These are phyloP conservation scores for Dissophora globulifera DNA, from an alignment of 192 early-diverging fungal species.

Conservation along the genomic window DNA sequence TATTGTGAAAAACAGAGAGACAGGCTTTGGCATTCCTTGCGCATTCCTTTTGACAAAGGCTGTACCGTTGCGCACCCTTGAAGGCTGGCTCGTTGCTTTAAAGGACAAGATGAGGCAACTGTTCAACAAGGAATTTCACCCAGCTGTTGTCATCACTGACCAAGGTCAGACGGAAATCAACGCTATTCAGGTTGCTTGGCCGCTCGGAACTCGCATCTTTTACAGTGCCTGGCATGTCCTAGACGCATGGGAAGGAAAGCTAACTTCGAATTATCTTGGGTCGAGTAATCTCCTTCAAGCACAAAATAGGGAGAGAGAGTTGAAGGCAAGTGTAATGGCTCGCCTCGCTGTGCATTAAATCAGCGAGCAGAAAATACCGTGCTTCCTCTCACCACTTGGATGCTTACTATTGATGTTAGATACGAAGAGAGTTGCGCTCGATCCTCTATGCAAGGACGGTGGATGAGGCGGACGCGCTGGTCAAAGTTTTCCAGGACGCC, in stretches of 20 bases:
- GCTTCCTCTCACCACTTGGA: too few species aligned
- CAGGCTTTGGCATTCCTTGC: slow-evolving; percentile 18
- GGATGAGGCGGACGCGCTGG: not conserved
- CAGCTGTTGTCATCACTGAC: slow-evolving; percentile 14
- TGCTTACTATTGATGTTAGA: not conserved
- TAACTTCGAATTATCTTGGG: not conserved
- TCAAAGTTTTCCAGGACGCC: not conserved
- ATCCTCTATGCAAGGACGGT: not conserved
- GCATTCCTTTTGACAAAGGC: slow-evolving; percentile 17
- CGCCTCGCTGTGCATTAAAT: not conserved
- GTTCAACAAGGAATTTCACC: not conserved
- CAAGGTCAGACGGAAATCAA: slow-evolving; percentile 10
- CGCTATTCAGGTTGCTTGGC: slow-evolving; percentile 3
- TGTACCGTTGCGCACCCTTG: not conserved
- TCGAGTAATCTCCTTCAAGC: not conserved
- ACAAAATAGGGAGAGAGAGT: not conserved
- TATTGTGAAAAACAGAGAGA: slow-evolving; percentile 13
- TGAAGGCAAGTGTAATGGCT: too few species aligned
- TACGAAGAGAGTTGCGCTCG: not conserved
- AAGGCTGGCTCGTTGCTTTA: too few species aligned
- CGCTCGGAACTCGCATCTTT: slow-evolving; percentile 3
- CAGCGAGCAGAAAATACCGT: too few species aligned
- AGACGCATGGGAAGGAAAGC: slow-evolving; percentile 6
- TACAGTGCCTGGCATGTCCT: slow-evolving; percentile 16
- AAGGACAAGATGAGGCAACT: slow-evolving; percentile 12